Conservation (phyloP, 2,329 filamentous ascomycete genomes). For the Nigrospora sphaerica region DNA sequence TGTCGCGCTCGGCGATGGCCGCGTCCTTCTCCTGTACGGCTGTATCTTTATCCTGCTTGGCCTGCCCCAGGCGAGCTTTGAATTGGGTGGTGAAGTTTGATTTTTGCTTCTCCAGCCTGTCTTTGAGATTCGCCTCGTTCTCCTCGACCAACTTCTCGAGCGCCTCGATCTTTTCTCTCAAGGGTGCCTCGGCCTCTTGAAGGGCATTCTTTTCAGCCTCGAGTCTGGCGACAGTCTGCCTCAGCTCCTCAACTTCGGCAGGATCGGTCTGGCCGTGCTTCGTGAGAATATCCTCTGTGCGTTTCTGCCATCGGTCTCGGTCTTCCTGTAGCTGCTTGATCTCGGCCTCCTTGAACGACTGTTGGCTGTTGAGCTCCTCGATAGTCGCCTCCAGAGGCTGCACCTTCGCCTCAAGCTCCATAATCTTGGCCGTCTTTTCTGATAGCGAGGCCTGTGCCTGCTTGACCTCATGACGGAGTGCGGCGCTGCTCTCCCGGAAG, state of each 20-base stretch:
- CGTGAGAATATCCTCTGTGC: conserved; percentile 88
- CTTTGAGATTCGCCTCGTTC: conserved; percentile 33
- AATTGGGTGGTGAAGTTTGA: conserved; percentile 54
- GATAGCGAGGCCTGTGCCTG: conserved; percentile 70
- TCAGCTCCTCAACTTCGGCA: conserved; percentile 83
- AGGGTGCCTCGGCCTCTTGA: conserved; percentile 39
- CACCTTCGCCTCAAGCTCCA: conserved; percentile 67
- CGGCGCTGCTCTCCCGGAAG: conserved; percentile 90
- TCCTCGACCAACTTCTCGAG: conserved; percentile 43
- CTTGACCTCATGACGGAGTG: conserved; percentile 78
- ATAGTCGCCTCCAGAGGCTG: conserved; percentile 78
- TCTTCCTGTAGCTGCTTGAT: conserved; percentile 85
- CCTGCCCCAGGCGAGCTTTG: conserved; percentile 43
- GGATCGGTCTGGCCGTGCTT: conserved; percentile 96
- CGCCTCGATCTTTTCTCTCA: conserved; percentile 48
- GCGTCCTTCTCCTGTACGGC: conserved; percentile 37
- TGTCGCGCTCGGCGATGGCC: conserved; percentile 41
- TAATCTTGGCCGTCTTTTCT: conserved; percentile 67
- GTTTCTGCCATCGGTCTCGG: conserved; percentile 90
- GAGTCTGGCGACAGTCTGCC: conserved; percentile 63
- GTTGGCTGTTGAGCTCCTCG: conserved; percentile 73
- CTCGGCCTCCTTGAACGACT: conserved; percentile 78
- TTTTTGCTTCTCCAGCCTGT: conserved; percentile 1
- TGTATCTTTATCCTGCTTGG: neutral
- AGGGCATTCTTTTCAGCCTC: conserved; percentile 57